phyloP scores from a whole-genome alignment of 345 rosid genomes.

The Salix brachista region DNA sequence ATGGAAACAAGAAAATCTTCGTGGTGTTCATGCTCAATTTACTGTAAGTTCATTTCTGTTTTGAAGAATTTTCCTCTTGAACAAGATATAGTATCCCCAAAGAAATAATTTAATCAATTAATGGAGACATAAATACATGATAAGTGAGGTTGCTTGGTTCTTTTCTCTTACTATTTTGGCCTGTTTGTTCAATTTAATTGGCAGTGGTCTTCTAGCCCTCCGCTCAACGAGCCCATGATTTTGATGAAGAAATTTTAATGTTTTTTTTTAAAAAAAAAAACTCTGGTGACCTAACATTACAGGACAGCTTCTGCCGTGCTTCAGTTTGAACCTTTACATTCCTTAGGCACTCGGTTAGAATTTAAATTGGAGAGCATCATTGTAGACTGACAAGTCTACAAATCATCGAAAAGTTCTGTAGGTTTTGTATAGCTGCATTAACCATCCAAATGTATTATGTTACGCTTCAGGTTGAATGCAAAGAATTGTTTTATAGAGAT shows the following conservation, averaged over 20 bases:
- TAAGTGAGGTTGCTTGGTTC: not conserved
- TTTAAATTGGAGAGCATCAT: too few relatives aligned
- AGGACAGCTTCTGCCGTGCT: too few relatives aligned
- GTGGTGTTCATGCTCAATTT: constrained; percentile 80
- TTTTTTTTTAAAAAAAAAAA: too few relatives aligned
- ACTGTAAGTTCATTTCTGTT: constrained; percentile 55
- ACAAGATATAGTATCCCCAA: not conserved
- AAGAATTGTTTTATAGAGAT: constrained; percentile 80
- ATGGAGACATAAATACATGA: not conserved
- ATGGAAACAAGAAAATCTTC: constrained; percentile 83
- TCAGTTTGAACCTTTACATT: too few relatives aligned
- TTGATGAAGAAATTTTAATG: not conserved
- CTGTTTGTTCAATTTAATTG: not conserved
- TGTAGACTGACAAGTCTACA: too few relatives aligned
- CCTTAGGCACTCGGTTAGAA: too few relatives aligned
- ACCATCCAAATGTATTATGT: too few relatives aligned
- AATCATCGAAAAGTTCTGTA: too few relatives aligned
- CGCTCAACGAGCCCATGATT: not conserved
- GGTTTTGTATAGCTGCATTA: too few relatives aligned
- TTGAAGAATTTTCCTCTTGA: not conserved
- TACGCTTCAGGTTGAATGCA: constrained; percentile 60
- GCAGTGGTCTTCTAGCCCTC: not conserved
- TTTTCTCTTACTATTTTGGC: not conserved
- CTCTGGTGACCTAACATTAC: too few relatives aligned
- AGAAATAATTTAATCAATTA: not conserved